Evolutionary conservation across 2,329 filamentous ascomycete species (phyloP), one percentile per base, ranked within the genome.

Genomic region (Aspergillus aculeatinus): DNA sequence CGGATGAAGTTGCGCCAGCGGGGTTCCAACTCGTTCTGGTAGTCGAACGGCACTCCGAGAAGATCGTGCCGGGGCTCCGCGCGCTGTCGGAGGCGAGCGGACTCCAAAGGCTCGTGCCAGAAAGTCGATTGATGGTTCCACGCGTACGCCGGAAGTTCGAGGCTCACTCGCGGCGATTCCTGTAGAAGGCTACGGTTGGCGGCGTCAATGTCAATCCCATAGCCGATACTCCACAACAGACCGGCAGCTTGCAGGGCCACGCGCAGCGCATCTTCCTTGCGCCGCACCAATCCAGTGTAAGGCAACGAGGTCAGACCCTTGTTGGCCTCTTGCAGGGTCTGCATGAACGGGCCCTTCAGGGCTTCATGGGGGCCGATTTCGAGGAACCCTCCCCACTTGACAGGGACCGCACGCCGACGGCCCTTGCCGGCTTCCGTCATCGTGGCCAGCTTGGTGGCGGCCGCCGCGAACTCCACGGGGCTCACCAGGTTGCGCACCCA

Each of bases 401-500:
- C 39, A 21, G 23, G 29, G 44, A 10, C 21, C 29, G 16, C 23
- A 25, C 25, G 25, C 5, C 25, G 25, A 25, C 25, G 25, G 25
- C 25, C 25, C 5, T 25, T 25, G 5, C 25, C 25, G 5, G 25
- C 1, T 3, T 25, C 25, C 27, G 11, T 27, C 14, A 2, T 31
- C 14, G 23, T 11, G 53, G 25, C 44, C 39, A 33, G 52, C 27
- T n/a, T n/a, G 5, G 12, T 21, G 12, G 47, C 11, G 3, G 53
- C 53, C 2, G 35, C 25, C 9, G 31, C 14, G 27, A 59, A 59
- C 10, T 48, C 16, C 9, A 59, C 58, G 11, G 42, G 27, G 4
- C 47, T 44, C n/a, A 21, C 42, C 48, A 59, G 5, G 48, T 59
- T 59, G 3, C 6, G n/a, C 14, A 23, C 48, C 58, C 58, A 59